phyloP scores from a whole-genome alignment of 495 filamentous ascomycete genomes.

The Neurospora cerealis region DNA sequence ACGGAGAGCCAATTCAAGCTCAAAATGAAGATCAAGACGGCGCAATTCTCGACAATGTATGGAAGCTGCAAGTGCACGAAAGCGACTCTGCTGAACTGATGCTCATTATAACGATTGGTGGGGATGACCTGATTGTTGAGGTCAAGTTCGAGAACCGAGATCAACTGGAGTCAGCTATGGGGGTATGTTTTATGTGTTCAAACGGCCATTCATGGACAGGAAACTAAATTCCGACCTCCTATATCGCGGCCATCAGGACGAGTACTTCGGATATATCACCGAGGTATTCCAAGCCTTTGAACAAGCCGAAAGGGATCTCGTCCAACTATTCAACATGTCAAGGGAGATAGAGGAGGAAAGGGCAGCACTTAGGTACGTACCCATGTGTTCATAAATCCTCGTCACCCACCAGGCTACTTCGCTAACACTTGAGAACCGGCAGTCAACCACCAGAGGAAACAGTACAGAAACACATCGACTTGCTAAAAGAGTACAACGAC shows the following conservation, averaged over 20 bases:
- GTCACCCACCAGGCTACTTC: neutral
- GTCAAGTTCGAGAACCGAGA: neutral
- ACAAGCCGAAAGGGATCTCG: slow-evolving; percentile 1
- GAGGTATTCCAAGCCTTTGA: slow-evolving; percentile 8
- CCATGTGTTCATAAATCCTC: neutral
- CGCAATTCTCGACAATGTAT: neutral
- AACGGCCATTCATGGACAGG: neutral
- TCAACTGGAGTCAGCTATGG: neutral
- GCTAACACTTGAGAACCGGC: neutral
- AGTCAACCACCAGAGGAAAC: slow-evolving; percentile 15
- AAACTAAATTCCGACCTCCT: neutral
- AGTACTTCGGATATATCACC: slow-evolving; percentile 12
- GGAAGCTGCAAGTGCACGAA: neutral
- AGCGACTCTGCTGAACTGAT: neutral
- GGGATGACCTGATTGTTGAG: neutral
- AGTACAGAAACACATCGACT: slow-evolving; percentile 54
- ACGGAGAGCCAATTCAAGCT: neutral
- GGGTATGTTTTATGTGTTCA: neutral
- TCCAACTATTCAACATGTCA: neutral
- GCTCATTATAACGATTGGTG: neutral
- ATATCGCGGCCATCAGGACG: neutral
- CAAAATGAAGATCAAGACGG: neutral
- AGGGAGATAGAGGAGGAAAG: neutral
- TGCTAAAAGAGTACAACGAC: slow-evolving; percentile 71
- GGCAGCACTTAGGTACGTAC: slow-evolving; percentile 4